Evolutionary conservation across 495 filamentous ascomycete genomes (phyloP), one percentile per base, ranked within the genome.

Genomic region (Chaetomium cochliodes): DNA sequence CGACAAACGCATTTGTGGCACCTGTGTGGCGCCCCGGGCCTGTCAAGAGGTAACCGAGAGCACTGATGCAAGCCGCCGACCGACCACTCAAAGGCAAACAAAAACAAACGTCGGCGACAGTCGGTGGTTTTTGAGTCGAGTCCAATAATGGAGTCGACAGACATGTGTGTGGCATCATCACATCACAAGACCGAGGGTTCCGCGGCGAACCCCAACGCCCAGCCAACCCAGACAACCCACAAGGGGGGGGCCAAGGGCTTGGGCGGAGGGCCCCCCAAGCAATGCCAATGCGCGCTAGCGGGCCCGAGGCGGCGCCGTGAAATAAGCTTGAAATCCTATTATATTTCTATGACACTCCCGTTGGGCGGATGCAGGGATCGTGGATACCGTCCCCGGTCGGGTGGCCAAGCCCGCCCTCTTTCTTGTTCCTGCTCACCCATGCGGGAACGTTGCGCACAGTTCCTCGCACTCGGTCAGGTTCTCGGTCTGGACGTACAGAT

Each of bases 261-360:
- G 39, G 44, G 1, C 23, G 20, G 26, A n/a, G 55, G 64, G 50
- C n/a, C 56, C 37, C 53, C 61, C 50, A 63, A 30, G 63, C 25
- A 33, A 62, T 55, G 66, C 69, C 63, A 66, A 66, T 59, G 22
- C 64, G 57, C 62, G 61, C 69, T 69, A 72, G 51, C 20, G 51
- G 18, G 51, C 46, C 51, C 41, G 46, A 50, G 57, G 53, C 54
- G 63, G 63, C 65, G 63, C 58, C 53, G 69, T 58, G 65, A 72
- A 73, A 72, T 73, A 75, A 75, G 73, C 71, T 75, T 73, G 73
- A 70, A 70, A 69, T 72, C 57, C 67, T 65, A 64, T 65, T 66
- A 58, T 60, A 68, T 70, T 72, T 46, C 73, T 68, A 70, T 73
- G 65, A 58, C 69, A 72, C 70, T 62, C 60, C 67, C 65, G 65